Conservation (phyloP, 2,329 filamentous ascomycete genomes). For the Blumeria graminis region DNA sequence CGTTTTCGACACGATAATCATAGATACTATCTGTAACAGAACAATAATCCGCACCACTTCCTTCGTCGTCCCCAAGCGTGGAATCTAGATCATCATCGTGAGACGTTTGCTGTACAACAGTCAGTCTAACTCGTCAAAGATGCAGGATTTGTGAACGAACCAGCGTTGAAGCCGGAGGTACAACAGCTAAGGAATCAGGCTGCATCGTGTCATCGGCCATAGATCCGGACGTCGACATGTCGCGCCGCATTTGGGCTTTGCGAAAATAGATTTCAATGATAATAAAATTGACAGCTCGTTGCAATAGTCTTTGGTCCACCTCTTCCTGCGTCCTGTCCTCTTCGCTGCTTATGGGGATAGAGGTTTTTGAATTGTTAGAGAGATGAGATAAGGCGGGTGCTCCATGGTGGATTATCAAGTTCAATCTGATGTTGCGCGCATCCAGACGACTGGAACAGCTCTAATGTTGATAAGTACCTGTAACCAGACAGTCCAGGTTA, state of each 20-base stretch:
- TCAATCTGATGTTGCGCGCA: not conserved
- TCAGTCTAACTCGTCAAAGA: not conserved
- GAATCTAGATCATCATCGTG: conserved; percentile 2
- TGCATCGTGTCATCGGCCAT: not conserved
- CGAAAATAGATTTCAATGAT: too few species aligned
- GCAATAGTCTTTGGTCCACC: not conserved
- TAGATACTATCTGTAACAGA: conserved; percentile 6
- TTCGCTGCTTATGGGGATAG: too few species aligned
- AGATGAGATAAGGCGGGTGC: not conserved
- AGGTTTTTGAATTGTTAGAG: not conserved
- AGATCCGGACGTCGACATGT: not conserved
- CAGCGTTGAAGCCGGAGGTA: not conserved
- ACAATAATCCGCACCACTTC: conserved; percentile 3
- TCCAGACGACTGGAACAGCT: not conserved
- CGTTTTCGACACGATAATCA: conserved; percentile 6
- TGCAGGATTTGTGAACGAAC: not conserved
- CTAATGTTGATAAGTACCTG: not conserved
- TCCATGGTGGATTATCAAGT: too few species aligned
- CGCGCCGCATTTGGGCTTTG: not conserved
- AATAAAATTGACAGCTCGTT: not conserved
- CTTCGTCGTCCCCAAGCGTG: conserved; percentile 2
- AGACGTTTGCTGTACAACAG: not conserved
- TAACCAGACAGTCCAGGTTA: not conserved
- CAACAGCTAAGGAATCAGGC: not conserved
- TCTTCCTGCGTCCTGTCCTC: not conserved